These are phyloP conservation scores for Lachnellula occidentalis DNA, from an alignment of 2,329 filamentous ascomycete species.

Conservation along the genomic window DNA sequence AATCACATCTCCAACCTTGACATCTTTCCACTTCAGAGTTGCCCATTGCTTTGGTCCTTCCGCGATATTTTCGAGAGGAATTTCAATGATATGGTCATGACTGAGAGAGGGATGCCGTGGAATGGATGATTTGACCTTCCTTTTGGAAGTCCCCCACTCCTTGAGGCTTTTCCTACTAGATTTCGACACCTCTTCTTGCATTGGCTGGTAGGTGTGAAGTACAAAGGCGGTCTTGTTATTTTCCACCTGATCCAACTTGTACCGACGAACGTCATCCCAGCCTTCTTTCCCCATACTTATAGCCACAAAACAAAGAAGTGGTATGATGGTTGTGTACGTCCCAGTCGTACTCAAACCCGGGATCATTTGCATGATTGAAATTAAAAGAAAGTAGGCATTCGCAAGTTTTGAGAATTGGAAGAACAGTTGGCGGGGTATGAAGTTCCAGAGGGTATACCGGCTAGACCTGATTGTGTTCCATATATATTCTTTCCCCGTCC, in stretches of 20 bases:
- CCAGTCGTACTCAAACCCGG: conserved; percentile 88
- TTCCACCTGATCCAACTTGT: conserved; percentile 77
- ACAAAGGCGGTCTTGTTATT: conserved; percentile 59
- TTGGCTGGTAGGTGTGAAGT: conserved; percentile 16
- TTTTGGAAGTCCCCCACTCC: not conserved
- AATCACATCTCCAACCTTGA: conserved; percentile 67
- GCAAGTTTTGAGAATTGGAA: conserved; percentile 92
- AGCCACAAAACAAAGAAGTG: conserved; percentile 72
- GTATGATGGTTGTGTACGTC: conserved; percentile 77
- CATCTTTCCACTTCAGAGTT: conserved; percentile 57
- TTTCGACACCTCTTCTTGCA: conserved; percentile 1
- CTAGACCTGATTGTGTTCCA: conserved; percentile 83
- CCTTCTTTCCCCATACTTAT: conserved; percentile 90
- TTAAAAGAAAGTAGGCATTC: conserved; percentile 90
- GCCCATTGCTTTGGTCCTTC: conserved; percentile 37
- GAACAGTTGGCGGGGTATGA: conserved; percentile 79
- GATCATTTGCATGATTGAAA: conserved; percentile 84
- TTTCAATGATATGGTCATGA: not conserved
- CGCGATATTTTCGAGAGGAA: not conserved
- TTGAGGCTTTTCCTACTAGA: not conserved
- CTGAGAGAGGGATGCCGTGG: not conserved
- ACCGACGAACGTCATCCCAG: conserved; percentile 79
- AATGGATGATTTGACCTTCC: not conserved
- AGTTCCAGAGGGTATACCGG: conserved; percentile 84
- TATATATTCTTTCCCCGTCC: conserved; percentile 67